Evolutionary conservation across 306 rosid species (phyloP).

Genomic region (Quercus dentata): DNA sequence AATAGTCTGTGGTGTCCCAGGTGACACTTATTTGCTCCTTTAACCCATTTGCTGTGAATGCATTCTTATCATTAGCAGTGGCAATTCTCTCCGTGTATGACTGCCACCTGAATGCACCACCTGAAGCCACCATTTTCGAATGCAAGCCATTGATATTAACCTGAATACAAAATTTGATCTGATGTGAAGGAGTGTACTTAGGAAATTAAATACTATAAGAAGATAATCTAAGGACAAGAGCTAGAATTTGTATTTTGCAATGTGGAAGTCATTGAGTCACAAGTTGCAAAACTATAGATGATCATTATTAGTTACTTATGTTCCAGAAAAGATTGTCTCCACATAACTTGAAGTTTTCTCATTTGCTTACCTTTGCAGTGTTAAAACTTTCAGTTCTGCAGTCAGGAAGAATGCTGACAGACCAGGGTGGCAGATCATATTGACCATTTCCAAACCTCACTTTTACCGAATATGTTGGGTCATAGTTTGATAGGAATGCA

Average conservation of each 20-base stretch:
- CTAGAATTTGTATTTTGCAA: not conserved
- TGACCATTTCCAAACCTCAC: conserved; percentile 54
- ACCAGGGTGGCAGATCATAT: conserved; percentile 87
- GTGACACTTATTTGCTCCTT: conserved; percentile 75
- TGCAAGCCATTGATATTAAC: conserved; percentile 36
- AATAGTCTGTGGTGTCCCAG: conserved; percentile 74
- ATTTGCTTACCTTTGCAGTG: conserved; percentile 75
- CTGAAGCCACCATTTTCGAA: conserved; percentile 49
- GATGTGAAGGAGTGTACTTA: not conserved
- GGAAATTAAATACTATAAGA: not conserved
- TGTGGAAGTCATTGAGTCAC: not conserved
- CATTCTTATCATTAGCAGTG: conserved; percentile 40
- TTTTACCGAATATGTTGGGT: conserved; percentile 39
- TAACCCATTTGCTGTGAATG: conserved; percentile 50
- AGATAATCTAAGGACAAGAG: not conserved
- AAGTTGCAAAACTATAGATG: not conserved
- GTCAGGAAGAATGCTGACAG: conserved; percentile 90
- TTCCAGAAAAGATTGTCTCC: too few species aligned
- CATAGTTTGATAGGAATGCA: conserved; percentile 85
- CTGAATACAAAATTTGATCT: conserved; percentile 30
- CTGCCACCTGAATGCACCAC: conserved; percentile 54
- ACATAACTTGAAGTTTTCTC: too few species aligned
- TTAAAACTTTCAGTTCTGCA: conserved; percentile 77
- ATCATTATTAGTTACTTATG: too few species aligned
- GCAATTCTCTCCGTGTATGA: conserved; percentile 76